Conservation (phyloP, 352 stramenopile genomes). For the Thalassiosira livingstoniorum region DNA sequence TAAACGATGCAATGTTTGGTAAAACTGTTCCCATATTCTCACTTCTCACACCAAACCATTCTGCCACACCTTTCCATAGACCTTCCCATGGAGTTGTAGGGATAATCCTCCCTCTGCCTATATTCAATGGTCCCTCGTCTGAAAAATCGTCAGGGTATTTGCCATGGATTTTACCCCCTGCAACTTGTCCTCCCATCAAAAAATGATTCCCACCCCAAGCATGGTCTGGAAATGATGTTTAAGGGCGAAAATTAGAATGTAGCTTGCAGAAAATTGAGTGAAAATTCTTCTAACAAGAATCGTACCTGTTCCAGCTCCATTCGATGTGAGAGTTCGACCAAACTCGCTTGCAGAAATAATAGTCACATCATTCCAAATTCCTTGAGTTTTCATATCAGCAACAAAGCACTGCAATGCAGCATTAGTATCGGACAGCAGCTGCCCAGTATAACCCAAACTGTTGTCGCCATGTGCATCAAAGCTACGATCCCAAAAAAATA, state of each 20-base stretch:
- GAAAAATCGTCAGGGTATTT: slow-evolving; percentile 79
- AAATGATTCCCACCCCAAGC: slow-evolving; percentile 61
- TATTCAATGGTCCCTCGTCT: slow-evolving; percentile 10
- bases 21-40: slow-evolving; percentile 47
- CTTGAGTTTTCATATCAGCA: slow-evolving; percentile 64
- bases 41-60: slow-evolving; percentile 67
- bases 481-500: no score
- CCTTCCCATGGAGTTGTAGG: slow-evolving; percentile 63
- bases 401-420: slow-evolving; percentile 61
- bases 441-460: slow-evolving; percentile 25
- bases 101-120: slow-evolving; percentile 62
- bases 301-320: slow-evolving; percentile 74
- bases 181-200: slow-evolving; percentile 69
- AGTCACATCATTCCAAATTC: slow-evolving; percentile 67
- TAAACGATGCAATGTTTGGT: slow-evolving; percentile 53
- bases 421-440: slow-evolving; percentile 64
- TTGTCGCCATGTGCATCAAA: slow-evolving; percentile 74
- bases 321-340: slow-evolving; percentile 69
- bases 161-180: slow-evolving; percentile 72
- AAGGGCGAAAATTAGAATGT: not conserved
- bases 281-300: slow-evolving; percentile 15
- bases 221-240: not conserved
- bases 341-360: slow-evolving; percentile 69
- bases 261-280: not conserved
- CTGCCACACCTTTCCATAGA: slow-evolving; percentile 53